These are phyloP conservation scores for Ruellia speciosa DNA, from an alignment of 305 asterid genomes.

Conservation along the genomic window DNA sequence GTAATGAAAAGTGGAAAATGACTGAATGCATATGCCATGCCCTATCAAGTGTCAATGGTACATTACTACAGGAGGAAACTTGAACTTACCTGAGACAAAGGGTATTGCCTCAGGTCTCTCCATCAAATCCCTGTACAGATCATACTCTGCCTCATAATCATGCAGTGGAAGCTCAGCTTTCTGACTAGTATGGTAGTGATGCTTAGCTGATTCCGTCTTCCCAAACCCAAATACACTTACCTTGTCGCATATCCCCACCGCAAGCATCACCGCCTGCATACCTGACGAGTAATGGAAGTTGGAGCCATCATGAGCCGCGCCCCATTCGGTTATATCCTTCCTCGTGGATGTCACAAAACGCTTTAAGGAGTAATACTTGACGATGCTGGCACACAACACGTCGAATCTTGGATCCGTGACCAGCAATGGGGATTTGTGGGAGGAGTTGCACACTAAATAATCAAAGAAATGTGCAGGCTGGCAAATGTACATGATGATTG, in stretches of 20 bases:
- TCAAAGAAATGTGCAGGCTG: conserved; percentile 87
- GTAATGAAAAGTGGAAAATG: no score
- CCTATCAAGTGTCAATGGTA: conserved; percentile 33
- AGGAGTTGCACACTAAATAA: conserved; percentile 65
- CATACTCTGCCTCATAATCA: conserved; percentile 92
- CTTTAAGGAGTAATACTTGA: conserved; percentile 73
- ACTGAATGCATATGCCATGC: no score
- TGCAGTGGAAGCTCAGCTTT: conserved; percentile 68
- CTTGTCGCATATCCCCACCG: conserved; percentile 67
- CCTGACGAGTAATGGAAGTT: conserved; percentile 93
- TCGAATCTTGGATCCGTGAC: conserved; percentile 74
- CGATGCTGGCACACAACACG: conserved; percentile 59
- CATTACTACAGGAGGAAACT: conserved; percentile 55
- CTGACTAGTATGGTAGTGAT: conserved; percentile 91
- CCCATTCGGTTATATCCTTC: conserved; percentile 54
- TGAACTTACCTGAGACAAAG: conserved; percentile 60
- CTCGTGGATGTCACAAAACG: conserved; percentile 44
- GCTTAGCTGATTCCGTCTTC: conserved; percentile 55
- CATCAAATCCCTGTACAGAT: conserved; percentile 58
- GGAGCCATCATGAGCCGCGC: conserved; percentile 54
- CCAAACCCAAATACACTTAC: conserved; percentile 86
- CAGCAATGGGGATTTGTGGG: conserved; percentile 56
- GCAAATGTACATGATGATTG: conserved; percentile 70
- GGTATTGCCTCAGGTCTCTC: conserved; percentile 52
- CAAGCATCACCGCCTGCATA: conserved; percentile 86